Percentiles rank a stretch among this genome's conserved stretches.
phyloP scores from a whole-genome alignment of 768 basidiomycete genomes.

The Goffeauzyma gilvescens region DNA sequence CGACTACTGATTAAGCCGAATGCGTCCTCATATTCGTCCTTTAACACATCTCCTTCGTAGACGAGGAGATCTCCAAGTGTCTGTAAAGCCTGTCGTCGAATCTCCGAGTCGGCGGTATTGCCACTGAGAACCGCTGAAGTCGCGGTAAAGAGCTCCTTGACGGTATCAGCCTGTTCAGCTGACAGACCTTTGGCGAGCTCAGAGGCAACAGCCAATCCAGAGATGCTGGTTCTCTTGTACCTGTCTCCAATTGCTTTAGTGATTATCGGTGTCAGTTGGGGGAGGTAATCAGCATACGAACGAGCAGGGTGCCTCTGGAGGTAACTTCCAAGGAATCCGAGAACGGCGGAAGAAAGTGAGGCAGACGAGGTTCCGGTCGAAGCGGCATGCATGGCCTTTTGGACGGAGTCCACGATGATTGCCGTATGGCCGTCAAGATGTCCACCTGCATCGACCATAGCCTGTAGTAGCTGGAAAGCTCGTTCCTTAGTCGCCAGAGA shows the following conservation, averaged over 20 bases:
- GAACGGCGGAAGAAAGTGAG: slow-evolving; percentile 58
- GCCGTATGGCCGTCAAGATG: slow-evolving; percentile 53
- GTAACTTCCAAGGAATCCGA: slow-evolving; percentile 70
- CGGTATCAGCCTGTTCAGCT: slow-evolving; percentile 21
- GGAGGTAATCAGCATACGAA: slow-evolving; percentile 44
- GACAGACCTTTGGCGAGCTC: slow-evolving; percentile 48
- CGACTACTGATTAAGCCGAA: slow-evolving; percentile 26
- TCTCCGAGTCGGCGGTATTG: slow-evolving; percentile 79
- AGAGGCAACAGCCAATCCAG: slow-evolving; percentile 72
- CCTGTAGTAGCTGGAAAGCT: slow-evolving; percentile 59
- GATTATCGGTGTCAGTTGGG: slow-evolving; percentile 52
- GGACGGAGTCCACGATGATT: slow-evolving; percentile 39
- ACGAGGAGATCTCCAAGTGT: slow-evolving; percentile 74
- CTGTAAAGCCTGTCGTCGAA: slow-evolving; percentile 62
- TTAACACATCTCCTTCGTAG: slow-evolving; percentile 57
- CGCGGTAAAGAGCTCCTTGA: slow-evolving; percentile 53
- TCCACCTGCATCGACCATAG: slow-evolving; percentile 59
- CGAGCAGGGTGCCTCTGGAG: slow-evolving; percentile 51
- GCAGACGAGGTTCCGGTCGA: slow-evolving; percentile 17
- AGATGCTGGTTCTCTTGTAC: slow-evolving; percentile 72
- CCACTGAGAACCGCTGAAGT: slow-evolving; percentile 50
- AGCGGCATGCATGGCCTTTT: slow-evolving; percentile 17
- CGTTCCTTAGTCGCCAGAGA: slow-evolving; percentile 65
- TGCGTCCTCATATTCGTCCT: slow-evolving; percentile 21
- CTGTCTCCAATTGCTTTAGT: slow-evolving; percentile 58